Conservation (phyloP, 2,329 filamentous ascomycete genomes). For the Trichoderma pleuroti region DNA sequence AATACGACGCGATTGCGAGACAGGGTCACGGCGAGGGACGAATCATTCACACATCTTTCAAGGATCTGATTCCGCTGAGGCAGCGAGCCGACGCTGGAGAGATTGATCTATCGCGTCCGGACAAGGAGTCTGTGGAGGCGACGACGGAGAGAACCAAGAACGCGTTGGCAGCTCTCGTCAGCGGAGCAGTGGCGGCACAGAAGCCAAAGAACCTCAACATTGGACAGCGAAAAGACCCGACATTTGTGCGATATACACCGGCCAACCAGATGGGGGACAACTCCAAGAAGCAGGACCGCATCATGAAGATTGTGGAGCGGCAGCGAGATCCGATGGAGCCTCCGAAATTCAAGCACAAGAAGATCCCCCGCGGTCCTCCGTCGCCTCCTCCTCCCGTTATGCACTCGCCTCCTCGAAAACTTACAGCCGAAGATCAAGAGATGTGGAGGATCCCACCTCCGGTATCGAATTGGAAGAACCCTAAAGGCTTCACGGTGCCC, state of each 20-base stretch:
- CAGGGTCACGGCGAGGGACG: conserved; percentile 81
- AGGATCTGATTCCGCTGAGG: conserved; percentile 89
- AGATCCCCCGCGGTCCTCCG: conserved; percentile 88
- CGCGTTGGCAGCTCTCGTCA: conserved; percentile 77
- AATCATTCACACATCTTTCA: conserved; percentile 92
- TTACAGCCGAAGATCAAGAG: conserved; percentile 96
- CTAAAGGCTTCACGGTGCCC: conserved; percentile 95
- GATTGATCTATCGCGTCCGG: conserved; percentile 79
- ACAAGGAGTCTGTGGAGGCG: conserved; percentile 75
- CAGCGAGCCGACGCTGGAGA: conserved; percentile 92
- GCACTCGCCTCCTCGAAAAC: conserved; percentile 89
- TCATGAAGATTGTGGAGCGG: conserved; percentile 96
- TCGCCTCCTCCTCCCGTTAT: conserved; percentile 91
- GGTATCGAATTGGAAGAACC: conserved; percentile 98
- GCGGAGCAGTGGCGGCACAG: conserved; percentile 82
- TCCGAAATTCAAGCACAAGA: conserved; percentile 98
- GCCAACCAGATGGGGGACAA: conserved; percentile 94
- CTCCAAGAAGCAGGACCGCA: conserved; percentile 83
- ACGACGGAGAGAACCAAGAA: conserved; percentile 86
- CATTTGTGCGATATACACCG: conserved; percentile 92
- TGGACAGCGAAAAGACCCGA: conserved; percentile 76
- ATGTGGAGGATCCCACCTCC: conserved; percentile 87
- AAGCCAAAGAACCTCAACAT: conserved; percentile 93
- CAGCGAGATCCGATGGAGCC: conserved; percentile 95
- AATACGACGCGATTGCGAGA: conserved; percentile 91